Evolutionary conservation across 176 grass and related monocot genomes (phyloP), one percentile per base, ranked within the genome.

Genomic region (Aegilops sharonensis): DNA sequence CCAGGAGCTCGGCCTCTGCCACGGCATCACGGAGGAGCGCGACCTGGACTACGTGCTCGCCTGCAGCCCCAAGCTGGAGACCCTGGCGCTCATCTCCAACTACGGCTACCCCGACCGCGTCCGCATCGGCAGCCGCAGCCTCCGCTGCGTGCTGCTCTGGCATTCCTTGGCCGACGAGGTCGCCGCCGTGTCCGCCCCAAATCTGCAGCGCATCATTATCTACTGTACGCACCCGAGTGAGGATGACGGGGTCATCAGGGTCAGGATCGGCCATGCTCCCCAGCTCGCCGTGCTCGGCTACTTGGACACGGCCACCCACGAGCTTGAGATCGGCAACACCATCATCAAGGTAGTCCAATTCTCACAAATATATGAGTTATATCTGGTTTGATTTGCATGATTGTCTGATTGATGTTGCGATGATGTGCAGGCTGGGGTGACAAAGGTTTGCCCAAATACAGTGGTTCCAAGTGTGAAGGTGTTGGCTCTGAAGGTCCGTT

Each of bases 361-460:
- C 0, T 52, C 14, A 6, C 5, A 50, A 48, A 45, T 75, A 3
- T 75, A 2, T 52, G 1, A 2, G 43, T 31, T 31, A 2, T 31
- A 57, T 57, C 18, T 24, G 1, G 48, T 52, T 10, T 62, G 59
- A 23, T 61, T 61, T 61, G 59, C 59, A 59, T 61, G 30, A 31
- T 31, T 31, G 2, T 31, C 29, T 17, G 52, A 56, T 56, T 1
- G 17, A 17, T 34, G n/a, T 8, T 66, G 34, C 31, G 30, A 31
- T 56, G 56, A 64, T 50, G 57, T 85, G 62, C 68, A 89, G 88
- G 18, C 5, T 47, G 42, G 37, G 23, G 3, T 63, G 34, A 83
- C 36, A 39, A 50, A 84, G 0, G 32, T 5, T 34, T 34, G 32
- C 45, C 32, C 32, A 34, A 0, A 34, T 34, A 14, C 42, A 14